These are phyloP conservation scores for Podila clonocystis DNA, from an alignment of 192 early-diverging fungal species.

Conservation along the genomic window DNA sequence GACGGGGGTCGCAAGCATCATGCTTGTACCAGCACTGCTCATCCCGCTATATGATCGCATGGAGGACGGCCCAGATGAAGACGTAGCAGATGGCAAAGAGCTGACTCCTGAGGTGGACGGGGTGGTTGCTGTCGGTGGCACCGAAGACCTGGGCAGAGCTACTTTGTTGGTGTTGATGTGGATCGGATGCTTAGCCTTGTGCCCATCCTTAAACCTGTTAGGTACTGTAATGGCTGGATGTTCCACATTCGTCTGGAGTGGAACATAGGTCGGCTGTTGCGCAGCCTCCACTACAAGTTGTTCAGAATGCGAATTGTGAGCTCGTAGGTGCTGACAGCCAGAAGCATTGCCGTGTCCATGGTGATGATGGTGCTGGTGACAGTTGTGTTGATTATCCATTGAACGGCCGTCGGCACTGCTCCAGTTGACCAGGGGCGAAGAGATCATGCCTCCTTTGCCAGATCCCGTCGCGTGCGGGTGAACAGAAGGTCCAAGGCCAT, in stretches of 20 bases:
- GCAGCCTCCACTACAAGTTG: neutral
- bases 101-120: neutral
- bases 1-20: neutral
- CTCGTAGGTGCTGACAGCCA: constrained; percentile 8
- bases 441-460: neutral
- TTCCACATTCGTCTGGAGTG: neutral
- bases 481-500: constrained; percentile 11
- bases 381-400: neutral
- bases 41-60: neutral
- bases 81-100: neutral
- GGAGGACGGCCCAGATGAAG: neutral
- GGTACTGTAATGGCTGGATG: neutral
- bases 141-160: neutral
- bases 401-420: neutral
- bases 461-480: constrained; percentile 7
- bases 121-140: neutral
- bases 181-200: constrained; percentile 14
- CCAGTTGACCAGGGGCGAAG: constrained; percentile 13
- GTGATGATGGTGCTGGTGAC: constrained; percentile 2
- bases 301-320: neutral
- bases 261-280: neutral
- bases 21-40: neutral
- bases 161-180: constrained; percentile 25
- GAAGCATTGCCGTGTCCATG: neutral
- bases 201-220: constrained; percentile 19